Base-by-base conservation (phyloP, 768 basidiomycete species). In the Hygrocybe coccinea region DNA sequence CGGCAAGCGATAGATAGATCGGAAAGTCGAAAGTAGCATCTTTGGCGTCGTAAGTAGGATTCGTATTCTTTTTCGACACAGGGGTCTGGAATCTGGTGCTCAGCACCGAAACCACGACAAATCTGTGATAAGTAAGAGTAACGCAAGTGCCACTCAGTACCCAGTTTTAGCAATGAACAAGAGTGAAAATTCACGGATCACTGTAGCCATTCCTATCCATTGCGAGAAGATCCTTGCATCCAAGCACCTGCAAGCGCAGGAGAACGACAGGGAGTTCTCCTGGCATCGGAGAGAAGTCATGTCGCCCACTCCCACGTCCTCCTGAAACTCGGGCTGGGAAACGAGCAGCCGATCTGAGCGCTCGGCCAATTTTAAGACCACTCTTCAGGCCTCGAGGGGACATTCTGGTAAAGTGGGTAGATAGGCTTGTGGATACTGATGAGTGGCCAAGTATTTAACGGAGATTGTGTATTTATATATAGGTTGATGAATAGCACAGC, bases 21-120 rank as follows among this genome's bases (percentile, higher is more conserved):
- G 92, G 89, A 62, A 95, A 91, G 56, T 95, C 90, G 67, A 94
- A 97, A 0, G 91, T 94, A 10, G 91, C 85, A 62, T 88, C 83
- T 57, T 84, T 84, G 10, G 84, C 58, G 0, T 74, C 60, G 59
- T 81, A 95, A 1, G 71, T 66, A 0, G 93, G 94, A 60, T 86
- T 86, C 19, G 85, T 61, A 1, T 78, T 87, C 48, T 83, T 81
- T 66, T 89, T 94, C 24, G 80, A 71, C 17, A 89, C 87, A 0
- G 91, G 83, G 0, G 94, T 97, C 25, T 85, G 80, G 34, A 83
- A 75, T 9, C 84, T 76, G 2, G 74, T 78, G 54, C 76, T 80
- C 33, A 83, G 74, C 43, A 86, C 67, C 2, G 80, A 85, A 24
- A 83, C 84, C 60, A 78, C 85, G 64, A 87, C 88, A 69, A 84